Conservation (phyloP, 2,329 filamentous ascomycete species). For the Calonectria hawksworthii region DNA sequence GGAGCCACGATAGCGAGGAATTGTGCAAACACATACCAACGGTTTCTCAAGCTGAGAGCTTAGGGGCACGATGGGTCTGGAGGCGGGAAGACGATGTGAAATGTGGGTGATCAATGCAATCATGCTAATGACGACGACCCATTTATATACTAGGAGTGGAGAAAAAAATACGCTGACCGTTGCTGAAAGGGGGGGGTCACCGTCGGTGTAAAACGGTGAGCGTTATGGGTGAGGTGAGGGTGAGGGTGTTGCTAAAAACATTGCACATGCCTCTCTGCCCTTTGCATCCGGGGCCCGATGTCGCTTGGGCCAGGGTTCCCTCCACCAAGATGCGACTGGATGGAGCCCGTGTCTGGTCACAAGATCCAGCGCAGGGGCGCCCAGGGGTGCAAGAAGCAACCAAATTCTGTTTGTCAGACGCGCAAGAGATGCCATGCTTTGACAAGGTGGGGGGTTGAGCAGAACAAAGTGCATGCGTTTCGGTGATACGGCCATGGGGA, state of each 20-base stretch:
- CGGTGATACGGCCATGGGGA: slow-evolving; percentile 25
- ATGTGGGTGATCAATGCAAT: slow-evolving; percentile 34
- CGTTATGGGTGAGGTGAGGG: slow-evolving; percentile 4
- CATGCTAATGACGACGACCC: slow-evolving; percentile 9
- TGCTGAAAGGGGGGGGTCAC: slow-evolving; percentile 33
- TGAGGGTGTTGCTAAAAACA: slow-evolving; percentile 21
- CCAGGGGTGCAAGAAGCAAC: slow-evolving; percentile 34
- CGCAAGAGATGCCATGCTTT: slow-evolving; percentile 32
- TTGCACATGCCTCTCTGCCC: slow-evolving; percentile 6
- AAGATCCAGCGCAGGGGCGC: slow-evolving; percentile 42
- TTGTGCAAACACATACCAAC: slow-evolving; percentile 34
- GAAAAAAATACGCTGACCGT: slow-evolving; percentile 40
- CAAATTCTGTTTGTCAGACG: slow-evolving; percentile 31
- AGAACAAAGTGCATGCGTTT: slow-evolving; percentile 29
- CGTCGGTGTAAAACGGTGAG: slow-evolving; percentile 46
- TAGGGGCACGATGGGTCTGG: slow-evolving; percentile 26
- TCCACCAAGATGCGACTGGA: slow-evolving; percentile 39
- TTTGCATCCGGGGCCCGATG: slow-evolving; percentile 33
- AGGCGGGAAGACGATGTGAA: slow-evolving; percentile 4
- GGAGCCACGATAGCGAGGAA: background rate
- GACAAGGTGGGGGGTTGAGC: slow-evolving; percentile 31
- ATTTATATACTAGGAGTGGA: slow-evolving; percentile 42
- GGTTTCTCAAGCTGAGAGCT: slow-evolving; percentile 6
- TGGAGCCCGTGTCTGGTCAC: slow-evolving; percentile 44
- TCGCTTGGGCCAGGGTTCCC: slow-evolving; percentile 41